These are phyloP conservation scores for Phytophthora rubi DNA, from an alignment of 352 stramenopile genomes.

Conservation along the genomic window DNA sequence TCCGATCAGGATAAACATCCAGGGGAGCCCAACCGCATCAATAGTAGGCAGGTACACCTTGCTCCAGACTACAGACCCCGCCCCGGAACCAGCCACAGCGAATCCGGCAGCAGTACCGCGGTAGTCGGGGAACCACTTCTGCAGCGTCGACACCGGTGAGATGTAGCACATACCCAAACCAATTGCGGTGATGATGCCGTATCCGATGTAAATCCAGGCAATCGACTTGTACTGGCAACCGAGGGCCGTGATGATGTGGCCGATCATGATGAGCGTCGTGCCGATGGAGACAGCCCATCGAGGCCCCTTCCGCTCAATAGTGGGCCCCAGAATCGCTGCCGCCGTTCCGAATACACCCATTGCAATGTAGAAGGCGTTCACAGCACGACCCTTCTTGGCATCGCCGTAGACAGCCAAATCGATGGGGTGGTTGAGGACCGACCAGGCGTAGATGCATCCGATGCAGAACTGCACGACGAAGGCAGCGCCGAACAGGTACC, in stretches of 20 bases:
- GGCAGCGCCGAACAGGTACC: conserved; percentile 68
- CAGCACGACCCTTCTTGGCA: conserved; percentile 50
- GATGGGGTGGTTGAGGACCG: conserved; percentile 72
- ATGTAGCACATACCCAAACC: conserved; percentile 76
- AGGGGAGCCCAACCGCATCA: conserved; percentile 49
- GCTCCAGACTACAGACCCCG: conserved; percentile 64
- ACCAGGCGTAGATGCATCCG: conserved; percentile 77
- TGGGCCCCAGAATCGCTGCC: conserved; percentile 60
- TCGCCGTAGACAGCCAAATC: conserved; percentile 60
- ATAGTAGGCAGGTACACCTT: conserved; percentile 65
- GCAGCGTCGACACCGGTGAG: conserved; percentile 62
- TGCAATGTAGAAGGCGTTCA: conserved; percentile 77
- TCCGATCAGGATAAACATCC: conserved; percentile 59
- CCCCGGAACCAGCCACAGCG: conserved; percentile 64
- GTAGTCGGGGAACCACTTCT: conserved; percentile 84
- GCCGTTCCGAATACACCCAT: conserved; percentile 64
- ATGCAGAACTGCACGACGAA: conserved; percentile 78
- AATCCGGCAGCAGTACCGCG: conserved; percentile 69
- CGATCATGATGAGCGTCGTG: conserved; percentile 52
- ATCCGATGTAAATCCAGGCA: conserved; percentile 66
- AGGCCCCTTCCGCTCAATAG: conserved; percentile 66
- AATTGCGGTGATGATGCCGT: conserved; percentile 69
- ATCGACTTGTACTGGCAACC: conserved; percentile 62
- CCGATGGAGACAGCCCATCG: conserved; percentile 50
- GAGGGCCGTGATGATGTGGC: conserved; percentile 62